These are phyloP conservation scores for Solanum lycopersicoides DNA, from an alignment of 257 asterid species.

Conservation along the genomic window DNA sequence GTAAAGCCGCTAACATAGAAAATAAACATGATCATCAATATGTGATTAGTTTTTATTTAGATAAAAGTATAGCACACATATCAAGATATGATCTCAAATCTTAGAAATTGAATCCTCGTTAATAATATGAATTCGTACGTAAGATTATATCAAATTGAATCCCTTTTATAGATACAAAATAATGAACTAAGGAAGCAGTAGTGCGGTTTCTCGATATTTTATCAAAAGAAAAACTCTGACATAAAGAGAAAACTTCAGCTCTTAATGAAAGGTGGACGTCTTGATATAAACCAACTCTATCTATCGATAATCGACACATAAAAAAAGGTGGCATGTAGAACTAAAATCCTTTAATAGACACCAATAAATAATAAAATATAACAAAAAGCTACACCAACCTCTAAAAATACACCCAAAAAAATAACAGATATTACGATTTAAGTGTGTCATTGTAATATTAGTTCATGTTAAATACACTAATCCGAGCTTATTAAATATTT, in stretches of 20 bases:
- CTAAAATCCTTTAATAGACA: background rate
- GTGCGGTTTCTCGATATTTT: background rate
- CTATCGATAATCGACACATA: background rate
- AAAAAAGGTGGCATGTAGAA: background rate
- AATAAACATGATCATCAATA: too few relatives aligned
- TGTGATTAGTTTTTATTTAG: too few relatives aligned
- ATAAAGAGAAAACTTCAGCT: background rate
- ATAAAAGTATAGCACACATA: too few relatives aligned
- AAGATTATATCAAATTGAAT: background rate
- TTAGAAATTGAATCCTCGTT: background rate
- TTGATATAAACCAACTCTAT: background rate
- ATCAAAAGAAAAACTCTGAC: background rate
- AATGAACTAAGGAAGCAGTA: background rate
- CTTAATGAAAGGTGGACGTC: background rate
- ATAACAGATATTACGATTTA: accelerated
- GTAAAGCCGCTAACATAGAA: too few relatives aligned
- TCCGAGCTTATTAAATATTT: background rate
- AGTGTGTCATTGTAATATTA: background rate
- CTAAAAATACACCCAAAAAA: background rate
- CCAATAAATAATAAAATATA: too few relatives aligned
- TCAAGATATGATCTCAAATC: background rate
- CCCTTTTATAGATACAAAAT: too few relatives aligned
- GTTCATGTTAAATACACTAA: background rate
- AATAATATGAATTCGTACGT: background rate
- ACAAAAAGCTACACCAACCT: background rate